Base-by-base conservation (phyloP, 2,329 filamentous ascomycete genomes). In the Epichloe glyceriae region DNA sequence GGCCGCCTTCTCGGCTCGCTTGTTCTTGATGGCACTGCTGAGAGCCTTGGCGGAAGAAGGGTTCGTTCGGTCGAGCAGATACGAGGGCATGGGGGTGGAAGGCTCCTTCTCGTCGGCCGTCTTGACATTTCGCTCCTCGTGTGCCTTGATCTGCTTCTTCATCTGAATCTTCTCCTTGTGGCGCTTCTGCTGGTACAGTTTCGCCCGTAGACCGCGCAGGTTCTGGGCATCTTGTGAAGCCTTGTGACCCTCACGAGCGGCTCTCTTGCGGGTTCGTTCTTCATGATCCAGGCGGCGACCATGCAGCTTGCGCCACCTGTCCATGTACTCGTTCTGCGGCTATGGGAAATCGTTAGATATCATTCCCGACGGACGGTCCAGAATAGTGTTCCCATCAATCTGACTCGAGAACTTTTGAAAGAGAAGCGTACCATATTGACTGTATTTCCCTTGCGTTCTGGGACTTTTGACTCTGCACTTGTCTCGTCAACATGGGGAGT, bases 151-250 rank as follows among this genome's bases (percentile, higher is more conserved):
- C 63, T 83, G 75, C 78, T 95, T 95, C 71, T 85, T 86, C 85
- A 95, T 90, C 78, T 95, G 88, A 66, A 95, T 95, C 84, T 98
- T 98, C 76, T 98, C 90, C 68, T 90, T 86, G 73, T 89, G 87
- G 26, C 93, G 82, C 76, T 90, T 88, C 79, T 97, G 84, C 69
- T 91, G 85, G 73, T 93, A 84, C 62, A 95, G 75, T 77, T 98
- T 98, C 60, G 93, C 93, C 55, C 88, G 79, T 61, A 97, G 80
- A 57, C 93, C 93, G 55, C 86, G 85, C 63, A 96, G 78, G 69
- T 93, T 95, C 75, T 97, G 91, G 22, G 93, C 89, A 72, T 95
- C 85, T 64, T 93, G 79, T 47, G 86, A 93, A 51, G 81, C 81
- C 71, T 90, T 83, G 76, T 98, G 91, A 53, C 82, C 85, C 73